phyloP scores from a whole-genome alignment of 768 basidiomycete genomes.

The Leccinum arenicola region DNA sequence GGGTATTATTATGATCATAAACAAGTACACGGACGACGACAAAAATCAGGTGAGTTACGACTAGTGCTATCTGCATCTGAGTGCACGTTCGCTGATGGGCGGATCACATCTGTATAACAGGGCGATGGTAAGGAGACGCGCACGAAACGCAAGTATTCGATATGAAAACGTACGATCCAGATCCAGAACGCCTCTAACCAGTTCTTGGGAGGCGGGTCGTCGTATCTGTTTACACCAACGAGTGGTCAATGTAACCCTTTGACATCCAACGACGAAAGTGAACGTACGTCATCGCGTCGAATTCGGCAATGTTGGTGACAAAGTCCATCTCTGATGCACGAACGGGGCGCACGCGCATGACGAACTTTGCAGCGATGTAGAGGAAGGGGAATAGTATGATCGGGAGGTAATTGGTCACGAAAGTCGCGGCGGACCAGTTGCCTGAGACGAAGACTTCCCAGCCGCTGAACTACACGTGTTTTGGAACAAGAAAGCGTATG shows the following conservation, averaged over 20 bases:
- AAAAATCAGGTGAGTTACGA: not conserved
- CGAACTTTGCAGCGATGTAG: slow-evolving; percentile 32
- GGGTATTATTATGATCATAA: not conserved
- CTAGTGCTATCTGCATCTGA: not conserved
- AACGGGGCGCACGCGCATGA: slow-evolving; percentile 10
- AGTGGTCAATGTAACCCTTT: not conserved
- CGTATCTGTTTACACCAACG: slow-evolving; percentile 13
- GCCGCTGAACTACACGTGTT: slow-evolving; percentile 33
- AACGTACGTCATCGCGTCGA: slow-evolving; percentile 28
- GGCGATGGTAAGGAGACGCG: not conserved
- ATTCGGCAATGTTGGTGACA: slow-evolving; percentile 21
- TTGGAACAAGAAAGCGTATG: not conserved
- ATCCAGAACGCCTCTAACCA: slow-evolving; percentile 25
- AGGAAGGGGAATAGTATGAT: slow-evolving; percentile 46
- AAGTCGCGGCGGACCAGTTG: slow-evolving; percentile 36
- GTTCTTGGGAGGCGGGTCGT: slow-evolving; percentile 29
- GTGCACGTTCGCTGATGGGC: too few species aligned
- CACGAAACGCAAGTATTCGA: not conserved
- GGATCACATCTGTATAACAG: slow-evolving; percentile 8
- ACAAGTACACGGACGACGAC: not conserved
- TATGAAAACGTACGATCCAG: slow-evolving; percentile 25
- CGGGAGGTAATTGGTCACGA: slow-evolving; percentile 43
- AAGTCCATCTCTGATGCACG: slow-evolving; percentile 28
- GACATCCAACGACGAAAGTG: too few species aligned
- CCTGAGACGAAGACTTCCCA: slow-evolving; percentile 42